Percentiles rank a stretch among this genome's conserved stretches.
These are phyloP conservation scores for Komagataea norvegica DNA, from an alignment of 1,139 yeast genomes.

Conservation along the genomic window DNA sequence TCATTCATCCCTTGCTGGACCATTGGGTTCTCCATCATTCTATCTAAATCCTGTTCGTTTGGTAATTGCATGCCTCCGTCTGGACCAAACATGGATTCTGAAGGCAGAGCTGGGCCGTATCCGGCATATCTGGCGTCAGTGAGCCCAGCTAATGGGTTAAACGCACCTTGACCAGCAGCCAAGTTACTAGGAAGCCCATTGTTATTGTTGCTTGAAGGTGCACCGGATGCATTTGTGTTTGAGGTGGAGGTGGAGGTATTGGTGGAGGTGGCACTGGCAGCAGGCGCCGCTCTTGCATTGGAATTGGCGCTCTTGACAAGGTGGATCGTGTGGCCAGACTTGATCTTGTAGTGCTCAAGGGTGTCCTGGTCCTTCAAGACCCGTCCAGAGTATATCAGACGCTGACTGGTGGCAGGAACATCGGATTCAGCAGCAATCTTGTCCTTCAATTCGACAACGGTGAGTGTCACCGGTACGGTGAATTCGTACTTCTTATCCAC, in stretches of 20 bases:
- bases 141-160: slow-evolving; percentile 84
- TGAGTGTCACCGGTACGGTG: slow-evolving; percentile 45
- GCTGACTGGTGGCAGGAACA: slow-evolving; percentile 70
- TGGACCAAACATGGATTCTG: slow-evolving; percentile 88
- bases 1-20: slow-evolving; percentile 78
- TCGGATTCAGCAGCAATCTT: slow-evolving; percentile 55
- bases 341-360: slow-evolving; percentile 70
- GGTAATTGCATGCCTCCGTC: slow-evolving; percentile 88
- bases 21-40: slow-evolving; percentile 76
- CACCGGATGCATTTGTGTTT: too few species aligned
- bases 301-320: slow-evolving; percentile 67
- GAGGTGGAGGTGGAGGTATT: too few species aligned
- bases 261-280: slow-evolving; percentile 21
- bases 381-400: slow-evolving; percentile 90
- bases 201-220: slow-evolving; percentile 4
- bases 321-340: slow-evolving; percentile 83
- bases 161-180: slow-evolving; percentile 84
- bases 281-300: too few species aligned
- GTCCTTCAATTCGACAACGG: slow-evolving; percentile 67
- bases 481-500: slow-evolving; percentile 80
- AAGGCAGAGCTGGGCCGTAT: slow-evolving; percentile 69
- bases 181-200: slow-evolving; percentile 61
- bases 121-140: slow-evolving; percentile 98
- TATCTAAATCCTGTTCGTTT: slow-evolving; percentile 65
- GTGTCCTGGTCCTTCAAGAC: slow-evolving; percentile 83